These are phyloP conservation scores for Eucalyptus guilfoylei DNA, from an alignment of 345 rosid genomes.

Conservation along the genomic window DNA sequence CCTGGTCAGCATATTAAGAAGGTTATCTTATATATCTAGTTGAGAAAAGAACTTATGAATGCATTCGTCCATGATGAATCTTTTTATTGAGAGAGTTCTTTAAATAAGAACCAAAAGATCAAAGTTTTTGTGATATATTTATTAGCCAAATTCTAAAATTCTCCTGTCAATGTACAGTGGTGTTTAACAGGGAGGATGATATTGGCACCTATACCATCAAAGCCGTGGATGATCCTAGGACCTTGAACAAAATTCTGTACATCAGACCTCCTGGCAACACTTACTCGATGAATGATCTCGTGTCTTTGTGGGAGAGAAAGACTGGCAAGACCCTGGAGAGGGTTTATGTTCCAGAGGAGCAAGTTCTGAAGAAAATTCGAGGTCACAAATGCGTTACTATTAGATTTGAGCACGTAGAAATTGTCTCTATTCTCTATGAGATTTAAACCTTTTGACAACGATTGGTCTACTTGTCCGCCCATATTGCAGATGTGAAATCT, in stretches of 20 bases:
- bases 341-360: neutral
- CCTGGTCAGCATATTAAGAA: neutral
- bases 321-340: neutral
- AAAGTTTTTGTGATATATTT: neutral
- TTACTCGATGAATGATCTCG: neutral
- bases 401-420: neutral
- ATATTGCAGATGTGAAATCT: neutral
- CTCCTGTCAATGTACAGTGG: neutral
- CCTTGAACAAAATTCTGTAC: neutral
- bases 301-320: neutral
- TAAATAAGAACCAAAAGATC: neutral
- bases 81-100: neutral
- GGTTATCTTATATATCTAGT: neutral
- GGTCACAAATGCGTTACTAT: neutral
- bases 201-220: neutral
- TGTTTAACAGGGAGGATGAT: neutral
- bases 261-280: neutral
- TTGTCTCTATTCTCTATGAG: neutral
- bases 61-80: neutral
- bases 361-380: neutral
- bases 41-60: neutral
- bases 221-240: neutral
- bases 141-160: neutral
- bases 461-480: neutral
- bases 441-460: neutral